Conservation (phyloP, 1,284 basidiomycete species). For the Sutorius eximius region DNA sequence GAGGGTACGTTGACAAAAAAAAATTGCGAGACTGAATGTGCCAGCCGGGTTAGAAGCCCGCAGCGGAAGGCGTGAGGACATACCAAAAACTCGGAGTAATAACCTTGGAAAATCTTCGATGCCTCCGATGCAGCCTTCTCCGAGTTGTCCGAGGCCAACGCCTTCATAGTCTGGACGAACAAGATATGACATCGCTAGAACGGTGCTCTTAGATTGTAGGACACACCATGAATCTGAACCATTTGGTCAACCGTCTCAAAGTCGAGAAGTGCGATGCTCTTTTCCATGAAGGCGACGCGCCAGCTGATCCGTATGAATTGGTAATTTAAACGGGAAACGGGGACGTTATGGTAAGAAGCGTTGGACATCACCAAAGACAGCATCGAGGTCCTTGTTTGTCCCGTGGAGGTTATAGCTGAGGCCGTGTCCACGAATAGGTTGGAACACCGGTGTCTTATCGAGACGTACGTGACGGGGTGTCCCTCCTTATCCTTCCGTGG, state of each 20-base stretch:
- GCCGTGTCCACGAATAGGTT: neutral
- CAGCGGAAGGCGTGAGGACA: conserved; percentile 24
- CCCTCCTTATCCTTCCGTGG: conserved; percentile 64
- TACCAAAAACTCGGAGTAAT: conserved; percentile 78
- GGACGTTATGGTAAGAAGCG: conserved; percentile 64
- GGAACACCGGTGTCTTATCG: conserved; percentile 8
- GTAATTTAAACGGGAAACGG: neutral
- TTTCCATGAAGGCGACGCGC: conserved; percentile 76
- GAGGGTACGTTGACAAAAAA: conserved; percentile 81
- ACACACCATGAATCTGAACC: conserved; percentile 68
- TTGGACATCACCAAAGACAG: conserved; percentile 68
- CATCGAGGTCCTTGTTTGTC: conserved; percentile 58
- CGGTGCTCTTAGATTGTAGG: conserved; percentile 4
- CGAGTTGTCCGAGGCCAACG: conserved; percentile 65
- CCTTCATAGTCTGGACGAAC: conserved; percentile 66
- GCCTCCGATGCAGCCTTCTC: conserved; percentile 74
- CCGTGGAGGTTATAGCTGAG: conserved; percentile 74
- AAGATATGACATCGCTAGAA: neutral
- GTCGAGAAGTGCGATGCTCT: conserved; percentile 60
- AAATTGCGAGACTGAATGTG: conserved; percentile 63
- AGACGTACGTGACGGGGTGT: conserved; percentile 59
- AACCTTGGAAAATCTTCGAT: conserved; percentile 64
- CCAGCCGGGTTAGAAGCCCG: neutral
- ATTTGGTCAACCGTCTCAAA: conserved; percentile 73
- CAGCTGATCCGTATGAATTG: conserved; percentile 46